Evolutionary conservation across 2,329 filamentous ascomycete genomes (phyloP), one percentile per base, ranked within the genome.

Genomic region (Coniochaeta pulveracea): DNA sequence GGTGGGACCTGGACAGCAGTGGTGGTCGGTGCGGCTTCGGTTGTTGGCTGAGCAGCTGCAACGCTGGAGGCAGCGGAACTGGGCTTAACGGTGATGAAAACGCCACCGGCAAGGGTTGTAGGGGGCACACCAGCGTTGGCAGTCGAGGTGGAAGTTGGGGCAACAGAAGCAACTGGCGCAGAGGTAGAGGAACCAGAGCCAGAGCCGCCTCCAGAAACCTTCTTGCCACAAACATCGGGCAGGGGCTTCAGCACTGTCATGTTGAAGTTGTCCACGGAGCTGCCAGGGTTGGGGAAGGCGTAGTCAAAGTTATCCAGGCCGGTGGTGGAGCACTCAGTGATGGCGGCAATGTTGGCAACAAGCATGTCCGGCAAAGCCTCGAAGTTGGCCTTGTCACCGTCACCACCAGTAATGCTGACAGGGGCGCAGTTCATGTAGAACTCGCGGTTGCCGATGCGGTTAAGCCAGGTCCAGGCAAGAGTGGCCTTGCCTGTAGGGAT

Each of bases 341-440:
- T 43, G 47, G 6, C 49, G 6, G 39, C 54, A 38, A 86, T 60
- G 57, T 91, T 93, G 46, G 81, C 79, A 1, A 78, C 66, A 34
- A 86, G 79, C 73, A 93, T 80, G 37, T 76, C 63, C 0, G 85
- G 85, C 10, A 93, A 77, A 0, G 58, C 53, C 24, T 72, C 51
- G 40, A 79, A 70, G 42, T 71, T 71, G 2, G 63, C 55, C 36
- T 73, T 47, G 26, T 56, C 54, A 34, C 70, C 70, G 0, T 57
- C 58, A 0, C 40, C 43, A 7, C 72, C 72, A 0, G 72, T 72
- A 16, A 96, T 66, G 0, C 65, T 69, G 30, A 93, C 56, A 0
- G 84, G 75, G 0, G 81, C 85, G 46, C 89, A 98, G 69, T 94
- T 93, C 86, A 94, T 93, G 68, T 96, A 95, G 69, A 94, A 85